Percentiles rank a stretch among this genome's conserved stretches.
Conservation (phyloP, 2,329 filamentous ascomycete genomes). For the Microsporum audouinii region DNA sequence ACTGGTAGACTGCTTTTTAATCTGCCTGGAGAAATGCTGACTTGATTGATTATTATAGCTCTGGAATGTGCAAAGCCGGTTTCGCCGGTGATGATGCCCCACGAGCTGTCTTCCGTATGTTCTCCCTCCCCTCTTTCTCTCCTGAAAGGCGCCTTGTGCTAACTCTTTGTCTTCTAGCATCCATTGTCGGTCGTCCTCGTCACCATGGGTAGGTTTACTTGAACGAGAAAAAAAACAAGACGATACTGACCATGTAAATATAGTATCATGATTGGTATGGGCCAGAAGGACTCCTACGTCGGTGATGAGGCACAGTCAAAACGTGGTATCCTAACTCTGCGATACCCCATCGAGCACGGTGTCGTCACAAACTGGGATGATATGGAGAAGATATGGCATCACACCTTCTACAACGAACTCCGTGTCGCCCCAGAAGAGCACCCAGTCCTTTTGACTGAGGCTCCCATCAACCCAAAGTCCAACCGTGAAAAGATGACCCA, state of each 20-base stretch:
- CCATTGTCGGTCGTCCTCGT: conserved; percentile 98
- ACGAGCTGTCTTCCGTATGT: conserved; percentile 99
- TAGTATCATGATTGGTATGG: conserved; percentile 99
- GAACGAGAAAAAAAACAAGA: too few relatives aligned
- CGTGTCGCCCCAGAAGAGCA: conserved; percentile 99
- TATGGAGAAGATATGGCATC: conserved; percentile 99
- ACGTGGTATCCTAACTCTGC: conserved; percentile 99
- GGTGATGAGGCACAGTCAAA: conserved; percentile 99
- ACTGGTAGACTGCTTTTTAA: background rate
- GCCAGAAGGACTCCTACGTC: conserved; percentile 99
- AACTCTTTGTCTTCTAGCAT: conserved; percentile 49
- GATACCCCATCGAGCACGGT: conserved; percentile 99
- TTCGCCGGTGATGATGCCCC: conserved; percentile 99
- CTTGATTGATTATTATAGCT: conserved; percentile 49
- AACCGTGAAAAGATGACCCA: conserved; percentile 99
- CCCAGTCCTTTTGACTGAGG: conserved; percentile 97
- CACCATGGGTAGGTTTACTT: conserved; percentile 73
- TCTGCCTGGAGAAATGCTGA: background rate
- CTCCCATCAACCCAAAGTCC: conserved; percentile 99
- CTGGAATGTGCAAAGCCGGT: conserved; percentile 99
- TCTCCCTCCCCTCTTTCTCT: conserved; percentile 19
- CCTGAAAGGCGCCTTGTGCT: background rate
- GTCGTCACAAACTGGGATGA: conserved; percentile 99
- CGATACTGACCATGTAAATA: background rate
- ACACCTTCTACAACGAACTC: conserved; percentile 99